Conservation (phyloP, 2,329 filamentous ascomycete genomes). For the Colletotrichum caudatum region DNA sequence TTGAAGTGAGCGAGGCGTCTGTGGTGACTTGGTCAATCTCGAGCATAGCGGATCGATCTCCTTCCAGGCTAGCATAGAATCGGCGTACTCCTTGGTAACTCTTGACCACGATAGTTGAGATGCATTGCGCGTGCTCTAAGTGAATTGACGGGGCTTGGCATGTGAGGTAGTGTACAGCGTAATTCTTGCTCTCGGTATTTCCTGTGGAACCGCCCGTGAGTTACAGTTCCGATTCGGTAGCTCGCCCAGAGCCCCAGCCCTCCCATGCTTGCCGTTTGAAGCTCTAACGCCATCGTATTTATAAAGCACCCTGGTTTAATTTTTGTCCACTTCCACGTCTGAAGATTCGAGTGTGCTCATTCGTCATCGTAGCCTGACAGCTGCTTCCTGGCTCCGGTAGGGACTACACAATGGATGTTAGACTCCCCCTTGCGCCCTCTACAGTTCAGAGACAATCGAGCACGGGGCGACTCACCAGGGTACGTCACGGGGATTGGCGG, state of each 20-base stretch:
- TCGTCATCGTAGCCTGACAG: constrained; percentile 72
- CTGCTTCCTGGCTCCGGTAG: constrained; percentile 68
- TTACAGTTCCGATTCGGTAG: constrained; percentile 18
- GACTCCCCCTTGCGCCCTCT: not conserved
- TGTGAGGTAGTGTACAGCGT: constrained; percentile 33
- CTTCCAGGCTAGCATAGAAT: constrained; percentile 32
- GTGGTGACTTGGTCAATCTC: too few species aligned
- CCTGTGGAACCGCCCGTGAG: constrained; percentile 2
- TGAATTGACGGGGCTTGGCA: constrained; percentile 27
- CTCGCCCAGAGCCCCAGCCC: constrained; percentile 2
- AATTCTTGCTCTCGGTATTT: constrained; percentile 9
- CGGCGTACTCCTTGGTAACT: constrained; percentile 26
- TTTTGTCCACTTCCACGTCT: constrained; percentile 1
- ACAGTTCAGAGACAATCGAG: not conserved
- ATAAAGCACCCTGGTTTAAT: constrained; percentile 34
- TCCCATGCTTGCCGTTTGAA: constrained; percentile 32
- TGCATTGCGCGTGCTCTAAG: constrained; percentile 11
- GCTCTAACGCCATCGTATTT: constrained; percentile 45
- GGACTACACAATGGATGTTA: constrained; percentile 57
- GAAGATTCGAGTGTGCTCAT: constrained; percentile 41
- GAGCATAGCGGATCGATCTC: constrained; percentile 37
- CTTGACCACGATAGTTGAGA: constrained; percentile 1
- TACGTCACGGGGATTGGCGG: constrained; percentile 87
- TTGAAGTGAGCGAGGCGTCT: constrained; percentile 22
- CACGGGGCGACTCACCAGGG: constrained; percentile 76